Evolutionary conservation across 1,284 basidiomycete genomes (phyloP), one percentile per base, ranked within the genome.

Genomic region (Chondrostereum purpureum): DNA sequence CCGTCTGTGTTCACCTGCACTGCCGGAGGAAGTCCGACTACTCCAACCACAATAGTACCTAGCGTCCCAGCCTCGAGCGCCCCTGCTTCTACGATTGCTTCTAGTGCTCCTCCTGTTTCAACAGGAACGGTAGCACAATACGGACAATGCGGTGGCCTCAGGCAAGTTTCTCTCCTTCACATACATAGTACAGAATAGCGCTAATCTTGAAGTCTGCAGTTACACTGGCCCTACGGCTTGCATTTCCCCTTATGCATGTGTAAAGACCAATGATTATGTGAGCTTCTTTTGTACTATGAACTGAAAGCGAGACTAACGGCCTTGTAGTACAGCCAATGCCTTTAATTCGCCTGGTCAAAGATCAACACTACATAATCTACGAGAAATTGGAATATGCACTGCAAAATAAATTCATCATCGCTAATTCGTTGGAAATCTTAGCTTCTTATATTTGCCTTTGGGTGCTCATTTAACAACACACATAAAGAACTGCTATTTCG

Each of bases 301-400:
- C 11, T 12, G 23, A 49, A 39, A 39, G 34, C n/a, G 17, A 38
- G 22, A 4, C n/a, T 12, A 20, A 22, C 23, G 14, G n/a, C 6
- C 19, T 19, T 40, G 42, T 50, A 68, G 68, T 68, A 69, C 57
- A 68, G 65, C 46, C 66, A 69, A 50, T 68, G 67, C 49, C 42
- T 67, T 40, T 66, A 52, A 56, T n/a, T n/a, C n/a, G n/a, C n/a
- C n/a, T n/a, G n/a, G n/a, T n/a, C n/a, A n/a, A n/a, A n/a, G n/a
- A n/a, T n/a, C n/a, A n/a, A n/a, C n/a, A n/a, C n/a, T n/a, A n/a
- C n/a, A n/a, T n/a, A n/a, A n/a, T n/a, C n/a, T n/a, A n/a, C n/a
- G n/a, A n/a, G n/a, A n/a, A n/a, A n/a, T n/a, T n/a, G n/a, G n/a
- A n/a, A n/a, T n/a, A n/a, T n/a, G n/a, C n/a, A n/a, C n/a, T n/a